Evolutionary conservation across 169 alveolate species (phyloP), one percentile per base, ranked within the genome.

Genomic region (Babesia ovata): DNA sequence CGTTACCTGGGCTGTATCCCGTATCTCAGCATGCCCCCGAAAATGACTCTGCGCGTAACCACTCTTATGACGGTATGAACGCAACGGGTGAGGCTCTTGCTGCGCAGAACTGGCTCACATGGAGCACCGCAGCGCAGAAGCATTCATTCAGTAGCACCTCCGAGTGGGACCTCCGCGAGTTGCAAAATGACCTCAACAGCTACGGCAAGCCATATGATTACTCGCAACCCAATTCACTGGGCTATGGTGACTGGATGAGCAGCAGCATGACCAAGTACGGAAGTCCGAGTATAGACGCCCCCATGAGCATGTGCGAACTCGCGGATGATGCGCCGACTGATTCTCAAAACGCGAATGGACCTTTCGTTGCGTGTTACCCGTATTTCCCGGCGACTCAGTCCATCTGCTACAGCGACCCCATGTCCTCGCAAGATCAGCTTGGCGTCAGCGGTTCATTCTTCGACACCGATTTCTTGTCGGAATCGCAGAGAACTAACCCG

Each of bases 141-240:
- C 60, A 62, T 77, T 56, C 44, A 28, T 67, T 71, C 63, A 22
- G 48, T 2, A 33, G 26, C 46, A 42, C 54, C 26, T 22, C 46
- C 13, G 88, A 81, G 24, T 81, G 88, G 88, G 83, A 81, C 73
- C 71, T 61, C 73, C 12, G 36, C 39, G 71, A 70, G 16, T 42
- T 61, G 26, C 70, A 26, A 12, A 28, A 11, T 24, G 70, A 70
- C 24, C 6, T 17, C 61, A 52, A n/a, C 21, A n/a, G 16, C 52
- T 60, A 58, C 60, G 36, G n/a, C 52, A 63, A 26, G n/a, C 19
- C 24, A 4, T 50, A 14, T 29, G 65, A 59, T 17, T 0, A 7
- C 9, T 26, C 28, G 33, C 76, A 48, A 16, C 1, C 21, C 6
- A 45, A 52, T 2, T 22, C 21, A 0, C 8, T 54, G 50, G 2